Evolutionary conservation across 208 protist genomes (phyloP), one percentile per base, ranked within the genome.

Genomic region (Porcisia hertigi): DNA sequence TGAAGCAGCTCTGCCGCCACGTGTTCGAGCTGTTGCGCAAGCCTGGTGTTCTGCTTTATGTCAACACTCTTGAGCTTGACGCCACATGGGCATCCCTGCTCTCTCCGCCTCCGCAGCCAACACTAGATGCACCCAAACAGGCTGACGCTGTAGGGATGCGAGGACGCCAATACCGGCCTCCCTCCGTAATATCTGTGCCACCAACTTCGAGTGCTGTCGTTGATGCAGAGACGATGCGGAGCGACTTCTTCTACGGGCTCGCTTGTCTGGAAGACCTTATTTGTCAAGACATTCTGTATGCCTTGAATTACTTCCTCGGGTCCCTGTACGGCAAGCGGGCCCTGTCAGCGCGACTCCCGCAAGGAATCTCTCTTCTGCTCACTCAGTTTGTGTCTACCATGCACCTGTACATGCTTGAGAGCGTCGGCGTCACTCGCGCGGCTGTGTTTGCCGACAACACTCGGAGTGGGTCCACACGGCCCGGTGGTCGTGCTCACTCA

Each of bases 41-140:
- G 36, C 88, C 93, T 73, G 95, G 87, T 72, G 88, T 97, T 8
- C 59, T 95, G 64, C 83, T 97, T 18, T 97, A 97, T 79, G 88
- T 97, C 12, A 97, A 95, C 76, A 90, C 86, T 11, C 67, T 90
- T 20, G 93, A 97, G 60, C 57, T 97, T 49, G 85, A 92, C 55
- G 45, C 57, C 20, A 57, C 70, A n/a, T 82, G 77, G 77, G 69
- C 79, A 9, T 52, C 77, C 6, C 62, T 79, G 67, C 72, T 70
- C 58, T 39, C 41, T 7, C n/a, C 45, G 9, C 60, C 55, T 2
- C 39, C 59, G 11, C 43, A 8, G n/a, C 39, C 57, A 14, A 25
- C 79, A 60, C 34, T 16, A 16, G 58, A 87, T 47, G 41, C 25
- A 1, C 14, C 66, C 75, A 70, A 39, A 0, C 16, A 4, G n/a